Percentiles rank a stretch among this genome's conserved stretches.
These are phyloP conservation scores for Calcarisporium arbuscula DNA, from an alignment of 2,329 filamentous ascomycete genomes.

Conservation along the genomic window DNA sequence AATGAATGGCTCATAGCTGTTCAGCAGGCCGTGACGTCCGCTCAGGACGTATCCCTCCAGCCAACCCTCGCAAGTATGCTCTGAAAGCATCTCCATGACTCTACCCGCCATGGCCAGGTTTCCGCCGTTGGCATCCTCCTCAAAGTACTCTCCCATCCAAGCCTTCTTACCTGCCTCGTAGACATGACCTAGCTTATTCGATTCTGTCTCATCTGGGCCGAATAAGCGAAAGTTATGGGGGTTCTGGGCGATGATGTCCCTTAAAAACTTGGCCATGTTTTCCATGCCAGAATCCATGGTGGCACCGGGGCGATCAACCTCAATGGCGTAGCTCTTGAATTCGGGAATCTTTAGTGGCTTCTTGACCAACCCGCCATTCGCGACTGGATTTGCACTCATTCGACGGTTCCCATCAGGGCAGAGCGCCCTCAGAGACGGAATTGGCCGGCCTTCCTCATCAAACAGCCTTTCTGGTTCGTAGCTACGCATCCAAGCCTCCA, in stretches of 20 bases:
- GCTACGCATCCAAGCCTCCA: slow-evolving; percentile 72
- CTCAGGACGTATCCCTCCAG: slow-evolving; percentile 72
- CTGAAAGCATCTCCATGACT: slow-evolving; percentile 80
- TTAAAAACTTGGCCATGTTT: slow-evolving; percentile 61
- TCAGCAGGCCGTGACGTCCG: slow-evolving; percentile 68
- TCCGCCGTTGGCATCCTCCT: slow-evolving; percentile 68
- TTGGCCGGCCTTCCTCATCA: slow-evolving; percentile 55
- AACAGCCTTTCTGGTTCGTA: slow-evolving; percentile 72
- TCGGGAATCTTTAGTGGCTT: slow-evolving; percentile 64
- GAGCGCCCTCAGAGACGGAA: slow-evolving; percentile 55
- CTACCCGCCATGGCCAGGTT: slow-evolving; percentile 63
- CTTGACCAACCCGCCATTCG: slow-evolving; percentile 62
- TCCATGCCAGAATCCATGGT: slow-evolving; percentile 58
- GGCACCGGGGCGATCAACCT: slow-evolving; percentile 54
- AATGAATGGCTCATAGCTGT: slow-evolving; percentile 78
- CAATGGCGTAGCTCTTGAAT: slow-evolving; percentile 61
- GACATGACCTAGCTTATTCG: slow-evolving; percentile 67
- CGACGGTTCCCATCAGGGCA: slow-evolving; percentile 59
- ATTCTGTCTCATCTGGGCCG: slow-evolving; percentile 75
- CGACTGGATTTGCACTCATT: slow-evolving; percentile 73
- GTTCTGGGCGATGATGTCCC: slow-evolving; percentile 61
- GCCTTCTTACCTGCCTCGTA: slow-evolving; percentile 73
- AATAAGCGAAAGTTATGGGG: slow-evolving; percentile 66
- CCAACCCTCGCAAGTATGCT: slow-evolving; percentile 76
- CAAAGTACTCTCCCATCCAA: slow-evolving; percentile 73